These are phyloP conservation scores for Calonectria pteridis DNA, from an alignment of 2,329 filamentous ascomycete species.

Conservation along the genomic window DNA sequence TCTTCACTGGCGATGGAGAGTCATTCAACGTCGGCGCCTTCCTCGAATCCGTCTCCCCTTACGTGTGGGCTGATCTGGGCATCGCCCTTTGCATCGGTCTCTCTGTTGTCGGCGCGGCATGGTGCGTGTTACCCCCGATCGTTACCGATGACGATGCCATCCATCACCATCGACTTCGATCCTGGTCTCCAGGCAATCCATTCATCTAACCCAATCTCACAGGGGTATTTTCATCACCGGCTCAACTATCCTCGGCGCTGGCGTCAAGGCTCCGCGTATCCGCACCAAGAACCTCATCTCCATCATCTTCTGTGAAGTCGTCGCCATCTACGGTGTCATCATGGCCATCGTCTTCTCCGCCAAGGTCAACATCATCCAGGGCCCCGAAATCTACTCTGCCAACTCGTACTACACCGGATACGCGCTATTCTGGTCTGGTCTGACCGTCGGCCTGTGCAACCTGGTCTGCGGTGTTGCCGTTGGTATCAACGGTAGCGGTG, in stretches of 20 bases:
- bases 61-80: slow-evolving; percentile 91
- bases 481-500: slow-evolving; percentile 97
- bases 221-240: slow-evolving; percentile 99
- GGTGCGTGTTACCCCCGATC: slow-evolving; percentile 68
- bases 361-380: slow-evolving; percentile 78
- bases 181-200: slow-evolving; percentile 1
- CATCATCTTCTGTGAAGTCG: slow-evolving; percentile 99
- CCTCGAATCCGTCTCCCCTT: slow-evolving; percentile 93
- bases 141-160: slow-evolving; percentile 14
- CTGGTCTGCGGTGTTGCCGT: slow-evolving; percentile 96
- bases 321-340: slow-evolving; percentile 99
- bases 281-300: slow-evolving; percentile 99
- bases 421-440: slow-evolving; percentile 93
- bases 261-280: slow-evolving; percentile 96
- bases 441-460: slow-evolving; percentile 97
- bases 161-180: slow-evolving; percentile 8
- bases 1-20: slow-evolving; percentile 97
- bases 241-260: slow-evolving; percentile 95
- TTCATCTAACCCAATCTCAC: slow-evolving; percentile 37
- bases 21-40: slow-evolving; percentile 97
- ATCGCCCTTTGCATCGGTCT: slow-evolving; percentile 95
- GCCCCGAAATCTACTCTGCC: slow-evolving; percentile 76
- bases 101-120: slow-evolving; percentile 96
- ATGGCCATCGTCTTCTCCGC: slow-evolving; percentile 99
- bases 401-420: slow-evolving; percentile 94